phyloP scores from a whole-genome alignment of 306 rosid genomes.

The Carpinus fangiana region DNA sequence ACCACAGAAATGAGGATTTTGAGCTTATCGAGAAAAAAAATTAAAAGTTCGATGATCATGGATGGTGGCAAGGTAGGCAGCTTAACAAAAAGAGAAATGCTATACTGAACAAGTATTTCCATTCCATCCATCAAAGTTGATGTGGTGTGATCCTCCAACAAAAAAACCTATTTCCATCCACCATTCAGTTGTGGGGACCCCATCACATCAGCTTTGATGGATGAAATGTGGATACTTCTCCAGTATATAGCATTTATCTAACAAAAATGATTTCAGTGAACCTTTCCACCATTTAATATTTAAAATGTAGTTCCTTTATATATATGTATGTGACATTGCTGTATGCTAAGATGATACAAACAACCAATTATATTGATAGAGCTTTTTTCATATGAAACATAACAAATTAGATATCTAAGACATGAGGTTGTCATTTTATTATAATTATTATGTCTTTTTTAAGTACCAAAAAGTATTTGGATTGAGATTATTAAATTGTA shows the following conservation, averaged over 20 bases:
- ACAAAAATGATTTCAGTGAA: not conserved
- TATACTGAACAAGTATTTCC: too few relatives aligned
- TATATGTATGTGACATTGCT: not conserved
- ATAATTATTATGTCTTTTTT: not conserved
- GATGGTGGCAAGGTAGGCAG: not conserved
- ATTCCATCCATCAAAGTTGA: too few relatives aligned
- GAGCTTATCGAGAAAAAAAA: not conserved
- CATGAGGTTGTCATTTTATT: not conserved
- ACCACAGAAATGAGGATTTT: constrained; percentile 13
- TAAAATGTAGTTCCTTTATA: not conserved
- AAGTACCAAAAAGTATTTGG: not conserved
- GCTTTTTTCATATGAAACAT: not conserved
- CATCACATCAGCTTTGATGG: too few relatives aligned
- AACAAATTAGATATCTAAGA: not conserved
- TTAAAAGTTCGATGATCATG: not conserved
- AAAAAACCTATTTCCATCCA: too few relatives aligned
- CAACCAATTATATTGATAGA: not conserved
- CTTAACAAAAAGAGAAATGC: not conserved
- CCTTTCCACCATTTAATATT: not conserved
- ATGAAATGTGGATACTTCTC: too few relatives aligned
- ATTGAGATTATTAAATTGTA: not conserved
- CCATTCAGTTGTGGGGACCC: too few relatives aligned
- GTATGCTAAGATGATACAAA: not conserved
- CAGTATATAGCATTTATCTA: too few relatives aligned
- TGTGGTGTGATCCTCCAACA: too few relatives aligned